Evolutionary conservation across 306 rosid genomes (phyloP).

Genomic region (Quercus variabilis): DNA sequence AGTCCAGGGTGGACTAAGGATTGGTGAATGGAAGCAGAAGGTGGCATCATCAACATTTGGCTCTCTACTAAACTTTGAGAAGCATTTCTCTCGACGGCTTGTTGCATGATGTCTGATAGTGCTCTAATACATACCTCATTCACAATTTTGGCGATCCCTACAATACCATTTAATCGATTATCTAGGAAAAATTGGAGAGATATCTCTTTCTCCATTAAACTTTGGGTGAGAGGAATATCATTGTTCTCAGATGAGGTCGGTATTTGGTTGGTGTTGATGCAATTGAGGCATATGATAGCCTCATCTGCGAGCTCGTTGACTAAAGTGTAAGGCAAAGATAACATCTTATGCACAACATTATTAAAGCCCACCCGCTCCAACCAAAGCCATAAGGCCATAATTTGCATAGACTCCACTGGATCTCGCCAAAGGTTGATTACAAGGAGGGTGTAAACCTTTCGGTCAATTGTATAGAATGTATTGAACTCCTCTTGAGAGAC

Average conservation of each 20-base stretch:
- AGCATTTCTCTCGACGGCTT: conserved; percentile 14
- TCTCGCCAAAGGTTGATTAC: conserved; percentile 43
- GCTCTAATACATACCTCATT: conserved; percentile 43
- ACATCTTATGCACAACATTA: conserved; percentile 33
- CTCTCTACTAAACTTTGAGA: background rate
- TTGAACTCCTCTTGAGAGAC: conserved; percentile 47
- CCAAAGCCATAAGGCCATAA: conserved; percentile 72
- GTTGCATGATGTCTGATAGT: conserved; percentile 44
- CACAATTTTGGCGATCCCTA: conserved; percentile 26
- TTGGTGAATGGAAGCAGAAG: background rate
- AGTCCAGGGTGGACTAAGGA: background rate
- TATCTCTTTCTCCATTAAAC: conserved; percentile 38
- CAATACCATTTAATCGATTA: conserved; percentile 11
- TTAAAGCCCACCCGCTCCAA: conserved; percentile 50
- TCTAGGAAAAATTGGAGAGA: conserved; percentile 23
- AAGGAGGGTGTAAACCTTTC: conserved; percentile 48
- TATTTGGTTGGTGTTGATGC: conserved; percentile 12
- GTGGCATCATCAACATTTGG: background rate
- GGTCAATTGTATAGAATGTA: conserved; percentile 52
- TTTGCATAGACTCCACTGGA: conserved; percentile 55
- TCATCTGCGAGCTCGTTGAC: conserved; percentile 69
- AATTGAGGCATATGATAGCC: conserved; percentile 38
- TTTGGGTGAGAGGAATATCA: conserved; percentile 48
- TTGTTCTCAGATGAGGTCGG: background rate
- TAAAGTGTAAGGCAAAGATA: conserved; percentile 35